A percentile compares a stretch with the other conserved stretches of the same genome.
Conservation (phyloP, 2,329 filamentous ascomycete genomes). For the Scedosporium apiospermum region DNA sequence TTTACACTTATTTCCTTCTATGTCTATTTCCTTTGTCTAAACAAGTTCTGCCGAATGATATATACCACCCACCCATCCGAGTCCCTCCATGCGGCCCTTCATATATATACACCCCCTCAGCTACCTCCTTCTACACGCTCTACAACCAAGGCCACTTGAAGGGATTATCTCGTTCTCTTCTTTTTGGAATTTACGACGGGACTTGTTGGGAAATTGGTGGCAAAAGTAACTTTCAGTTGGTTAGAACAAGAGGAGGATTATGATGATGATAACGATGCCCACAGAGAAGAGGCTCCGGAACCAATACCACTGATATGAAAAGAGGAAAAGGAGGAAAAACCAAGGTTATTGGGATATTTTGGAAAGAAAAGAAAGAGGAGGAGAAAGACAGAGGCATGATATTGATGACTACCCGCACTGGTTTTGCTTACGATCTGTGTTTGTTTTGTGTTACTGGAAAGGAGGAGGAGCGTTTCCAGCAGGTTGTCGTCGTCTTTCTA, state of each 20-base stretch:
- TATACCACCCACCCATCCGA: not conserved
- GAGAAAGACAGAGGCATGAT: not conserved
- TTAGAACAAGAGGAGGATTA: not conserved
- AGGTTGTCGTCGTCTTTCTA: not conserved
- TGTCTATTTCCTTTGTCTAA: conserved; percentile 9
- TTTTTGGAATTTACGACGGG: not conserved
- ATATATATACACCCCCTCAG: not conserved
- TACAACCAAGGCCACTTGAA: not conserved
- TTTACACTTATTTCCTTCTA: not conserved
- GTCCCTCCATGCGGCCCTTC: not conserved
- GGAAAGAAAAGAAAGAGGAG: not conserved
- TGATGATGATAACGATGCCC: not conserved
- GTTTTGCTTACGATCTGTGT: not conserved
- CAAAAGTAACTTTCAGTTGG: not conserved
- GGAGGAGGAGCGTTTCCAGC: not conserved
- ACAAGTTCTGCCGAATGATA: not conserved
- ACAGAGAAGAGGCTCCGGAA: not conserved
- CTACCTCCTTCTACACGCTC: not conserved
- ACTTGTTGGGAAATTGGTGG: not conserved
- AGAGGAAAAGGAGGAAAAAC: not conserved
- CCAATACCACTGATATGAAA: not conserved
- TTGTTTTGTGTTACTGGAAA: not conserved
- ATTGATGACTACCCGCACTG: not conserved
- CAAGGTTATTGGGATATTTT: too few relatives aligned
- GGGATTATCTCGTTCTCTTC: not conserved